Percentiles rank a stretch among this genome's conserved stretches.
These are phyloP conservation scores for Primulina eburnea DNA, from an alignment of 257 asterid genomes.

Conservation along the genomic window DNA sequence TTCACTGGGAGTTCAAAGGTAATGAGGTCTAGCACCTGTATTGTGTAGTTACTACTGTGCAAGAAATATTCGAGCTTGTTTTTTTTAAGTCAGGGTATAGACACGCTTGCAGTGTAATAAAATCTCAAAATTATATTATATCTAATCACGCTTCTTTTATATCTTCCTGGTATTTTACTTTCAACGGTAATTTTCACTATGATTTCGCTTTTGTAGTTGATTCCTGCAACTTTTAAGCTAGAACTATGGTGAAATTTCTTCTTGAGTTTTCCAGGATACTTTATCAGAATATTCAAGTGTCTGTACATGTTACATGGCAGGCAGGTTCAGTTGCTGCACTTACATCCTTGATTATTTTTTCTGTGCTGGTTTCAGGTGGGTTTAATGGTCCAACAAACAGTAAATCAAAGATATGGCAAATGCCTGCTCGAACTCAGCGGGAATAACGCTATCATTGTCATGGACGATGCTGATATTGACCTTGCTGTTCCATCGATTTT, in stretches of 20 bases:
- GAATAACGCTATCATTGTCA: constrained; percentile 87
- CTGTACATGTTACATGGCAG: background rate
- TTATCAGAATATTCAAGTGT: too few species aligned
- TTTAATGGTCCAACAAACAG: constrained; percentile 87
- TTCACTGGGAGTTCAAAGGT: constrained; percentile 98
- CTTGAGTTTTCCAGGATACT: too few species aligned
- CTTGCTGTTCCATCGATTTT: constrained; percentile 91
- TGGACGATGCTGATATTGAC: constrained; percentile 92
- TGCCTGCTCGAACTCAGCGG: constrained; percentile 95
- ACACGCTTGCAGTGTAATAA: background rate
- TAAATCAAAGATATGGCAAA: constrained; percentile 79
- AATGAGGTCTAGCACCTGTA: constrained; percentile 1
- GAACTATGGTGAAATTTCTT: background rate
- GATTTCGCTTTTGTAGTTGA: background rate
- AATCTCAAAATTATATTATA: too few species aligned
- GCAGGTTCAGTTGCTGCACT: background rate
- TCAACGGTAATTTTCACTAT: background rate
- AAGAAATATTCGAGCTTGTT: background rate
- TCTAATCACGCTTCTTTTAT: background rate
- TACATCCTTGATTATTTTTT: background rate
- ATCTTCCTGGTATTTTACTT: too few species aligned
- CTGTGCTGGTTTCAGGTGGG: constrained; percentile 61
- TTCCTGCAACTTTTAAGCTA: background rate
- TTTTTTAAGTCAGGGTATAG: background rate
- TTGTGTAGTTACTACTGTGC: background rate